Percentiles rank a stretch among this genome's conserved stretches.
These are phyloP conservation scores for Phytophthora pluvialis DNA, from an alignment of 352 stramenopile species.

Conservation along the genomic window DNA sequence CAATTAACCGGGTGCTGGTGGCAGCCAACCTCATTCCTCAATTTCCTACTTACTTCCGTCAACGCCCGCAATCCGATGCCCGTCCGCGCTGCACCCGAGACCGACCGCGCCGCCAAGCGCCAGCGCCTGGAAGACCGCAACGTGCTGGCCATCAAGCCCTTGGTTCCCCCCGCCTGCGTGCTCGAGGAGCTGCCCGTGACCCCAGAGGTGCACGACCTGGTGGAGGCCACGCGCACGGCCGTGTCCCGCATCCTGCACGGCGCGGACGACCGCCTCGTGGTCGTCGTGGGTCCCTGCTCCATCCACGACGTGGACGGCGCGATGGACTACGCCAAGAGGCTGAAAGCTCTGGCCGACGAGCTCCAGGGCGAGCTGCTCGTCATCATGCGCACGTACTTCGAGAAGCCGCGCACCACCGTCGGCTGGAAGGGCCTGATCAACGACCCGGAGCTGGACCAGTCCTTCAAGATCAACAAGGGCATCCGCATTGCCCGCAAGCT, in stretches of 20 bases:
- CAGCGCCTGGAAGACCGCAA: constrained; percentile 76
- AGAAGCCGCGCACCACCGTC: constrained; percentile 86
- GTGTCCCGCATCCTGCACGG: constrained; percentile 71
- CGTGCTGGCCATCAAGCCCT: constrained; percentile 72
- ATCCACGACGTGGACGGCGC: constrained; percentile 83
- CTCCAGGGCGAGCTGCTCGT: constrained; percentile 72
- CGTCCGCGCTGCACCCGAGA: constrained; percentile 17
- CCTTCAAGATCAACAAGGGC: constrained; percentile 91
- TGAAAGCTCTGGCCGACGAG: constrained; percentile 64
- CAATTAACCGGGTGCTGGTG: too few relatives aligned
- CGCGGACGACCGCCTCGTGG: constrained; percentile 73
- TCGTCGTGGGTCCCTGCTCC: constrained; percentile 82
- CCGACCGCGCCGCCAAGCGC: constrained; percentile 58
- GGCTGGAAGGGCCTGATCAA: constrained; percentile 90
- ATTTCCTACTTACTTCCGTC: too few relatives aligned
- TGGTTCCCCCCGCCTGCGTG: constrained; percentile 72
- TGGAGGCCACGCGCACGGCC: constrained; percentile 54
- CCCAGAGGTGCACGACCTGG: constrained; percentile 67
- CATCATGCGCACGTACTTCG: constrained; percentile 90
- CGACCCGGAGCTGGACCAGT: constrained; percentile 82
- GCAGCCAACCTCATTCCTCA: too few relatives aligned
- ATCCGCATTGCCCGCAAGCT: constrained; percentile 85
- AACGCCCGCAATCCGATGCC: too few relatives aligned
- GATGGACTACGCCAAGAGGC: constrained; percentile 72
- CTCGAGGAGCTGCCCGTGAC: constrained; percentile 81